Evolutionary conservation across 805 yeast genomes (phyloP).

Genomic region (Candida parachauliodes): DNA sequence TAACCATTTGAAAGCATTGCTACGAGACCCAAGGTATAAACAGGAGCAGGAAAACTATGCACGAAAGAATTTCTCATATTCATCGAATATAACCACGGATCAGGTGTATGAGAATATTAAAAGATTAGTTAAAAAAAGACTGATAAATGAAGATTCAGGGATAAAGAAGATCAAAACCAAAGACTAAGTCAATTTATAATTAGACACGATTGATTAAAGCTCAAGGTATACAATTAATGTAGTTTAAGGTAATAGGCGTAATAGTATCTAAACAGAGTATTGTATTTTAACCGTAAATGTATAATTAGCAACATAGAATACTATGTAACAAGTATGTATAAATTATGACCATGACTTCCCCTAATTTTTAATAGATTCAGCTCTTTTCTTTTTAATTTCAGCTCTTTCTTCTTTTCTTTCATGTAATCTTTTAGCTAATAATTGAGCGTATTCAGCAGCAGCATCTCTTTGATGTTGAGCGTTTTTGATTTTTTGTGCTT

Average conservation of each 20-base stretch:
- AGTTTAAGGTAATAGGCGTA: too few species aligned
- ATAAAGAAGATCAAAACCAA: neutral
- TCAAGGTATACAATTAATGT: too few species aligned
- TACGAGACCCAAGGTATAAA: constrained; percentile 76
- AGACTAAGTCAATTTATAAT: neutral
- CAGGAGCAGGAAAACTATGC: constrained; percentile 64
- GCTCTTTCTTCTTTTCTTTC: constrained; percentile 98
- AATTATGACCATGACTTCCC: constrained; percentile 9
- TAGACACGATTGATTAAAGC: too few species aligned
- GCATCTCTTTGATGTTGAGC: constrained; percentile 99
- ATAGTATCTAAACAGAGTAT: neutral
- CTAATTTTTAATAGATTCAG: constrained; percentile 94
- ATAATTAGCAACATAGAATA: constrained; percentile 9
- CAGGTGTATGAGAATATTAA: constrained; percentile 65
- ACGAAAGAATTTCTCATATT: constrained; percentile 46
- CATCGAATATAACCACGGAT: constrained; percentile 48
- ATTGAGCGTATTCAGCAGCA: constrained; percentile 99
- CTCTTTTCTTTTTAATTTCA: constrained; percentile 99
- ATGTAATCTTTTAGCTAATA: constrained; percentile 96
- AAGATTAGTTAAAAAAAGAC: constrained; percentile 33
- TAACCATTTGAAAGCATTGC: constrained; percentile 62
- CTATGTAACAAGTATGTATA: constrained; percentile 9
- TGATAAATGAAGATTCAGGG: neutral
- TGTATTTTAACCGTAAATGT: constrained; percentile 7
- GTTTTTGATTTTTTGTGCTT: constrained; percentile 88